Evolutionary conservation across 1,139 yeast species (phyloP), one percentile per base, ranked within the genome.

Genomic region (Yamadazyma diospyri): DNA sequence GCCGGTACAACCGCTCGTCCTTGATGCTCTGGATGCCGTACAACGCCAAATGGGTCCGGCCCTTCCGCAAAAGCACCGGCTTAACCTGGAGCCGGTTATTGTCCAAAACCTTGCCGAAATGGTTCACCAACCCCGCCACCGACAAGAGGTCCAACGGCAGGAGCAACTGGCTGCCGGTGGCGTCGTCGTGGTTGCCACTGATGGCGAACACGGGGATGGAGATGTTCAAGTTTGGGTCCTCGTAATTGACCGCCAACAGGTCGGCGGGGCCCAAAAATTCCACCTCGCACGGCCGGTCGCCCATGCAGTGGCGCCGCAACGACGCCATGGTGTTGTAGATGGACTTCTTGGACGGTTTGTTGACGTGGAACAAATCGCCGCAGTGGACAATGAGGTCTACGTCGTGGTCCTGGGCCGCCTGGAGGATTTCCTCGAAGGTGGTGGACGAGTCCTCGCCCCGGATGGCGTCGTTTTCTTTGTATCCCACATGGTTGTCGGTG

Each of bases 401-500:
- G 39, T 86, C 87, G 23, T 69, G 59, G 2, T 70, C 72, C 42
- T 67, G 66, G n/a, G 96, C 97, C 3, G 87, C 55, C 39, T 59
- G 61, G 69, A 88, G 76, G 38, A 87, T 78, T 57, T 92, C 98
- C 36, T 84, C 78, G 51, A 92, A 92, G 0, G 96, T 85, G 34
- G 60, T 70, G 81, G 95, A 84, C 1, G 95, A 77, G 53, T 92
- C 99, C 47, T 85, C 83, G 1, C 97, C 95, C 18, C 95, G 70
- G 8, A 92, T 79, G 1, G 95, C 92, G 53, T 92, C 98, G 27
- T 75, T 74, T 52, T 92, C 98, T 39, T 79, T 78, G 53, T 81
- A 89, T 2, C 99, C 99, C 19, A 92, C 95, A 66, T 92, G 99
- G 53, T 92, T 92, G 51, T 92, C 99, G 1, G 98, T 88, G 2